Evolutionary conservation across 179 eudicot species (phyloP), one percentile per base, ranked within the genome.

Genomic region (Heliamphora pulchella): DNA sequence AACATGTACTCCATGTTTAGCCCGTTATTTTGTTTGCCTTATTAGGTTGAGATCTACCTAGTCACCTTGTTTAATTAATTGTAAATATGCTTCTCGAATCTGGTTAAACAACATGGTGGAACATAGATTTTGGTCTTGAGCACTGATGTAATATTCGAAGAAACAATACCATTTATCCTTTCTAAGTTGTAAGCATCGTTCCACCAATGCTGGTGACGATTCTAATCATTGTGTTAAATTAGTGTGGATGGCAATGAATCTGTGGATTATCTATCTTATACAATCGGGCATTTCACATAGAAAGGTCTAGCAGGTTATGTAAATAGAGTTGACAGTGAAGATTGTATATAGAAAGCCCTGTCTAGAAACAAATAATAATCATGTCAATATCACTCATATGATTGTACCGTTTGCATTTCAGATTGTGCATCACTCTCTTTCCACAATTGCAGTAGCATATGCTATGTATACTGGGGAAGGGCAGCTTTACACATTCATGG

Each of bases 371-470:
- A 1, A 39, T 71, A 71, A 61, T 66, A 9, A 77, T 51, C 61
- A 50, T 70, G 39, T 81, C 65, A 17, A 20, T 72, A 15, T 77
- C 50, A 39, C 58, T 71, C 55, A 76, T 43, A 50, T 10, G 58
- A 71, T 61, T 48, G 82, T 54, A 72, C 68, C 66, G 22, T 54
- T 65, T 75, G 46, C n/a, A 81, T 81, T 82, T 85, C 91, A 96
- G 98, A 84, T 91, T 83, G 86, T 95, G 80, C 98, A 95, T 90
- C 98, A 95, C 86, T 81, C 92, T 81, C 85, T 93, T 80, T 92
- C 98, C n/a, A 85, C 88, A 84, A 80, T 87, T 83, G 93, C 93
- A 81, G 89, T 95, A 68, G 91, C 87, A 80, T 95, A 95, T 86
- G 84, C 97, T 70, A 83, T 93, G 91, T 86, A 88, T 71, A 85